Percentiles rank a stretch among this genome's conserved stretches.
Evolutionary conservation across 176 grass and related monocot genomes (phyloP).

Genomic region (Aegilops speltoides): DNA sequence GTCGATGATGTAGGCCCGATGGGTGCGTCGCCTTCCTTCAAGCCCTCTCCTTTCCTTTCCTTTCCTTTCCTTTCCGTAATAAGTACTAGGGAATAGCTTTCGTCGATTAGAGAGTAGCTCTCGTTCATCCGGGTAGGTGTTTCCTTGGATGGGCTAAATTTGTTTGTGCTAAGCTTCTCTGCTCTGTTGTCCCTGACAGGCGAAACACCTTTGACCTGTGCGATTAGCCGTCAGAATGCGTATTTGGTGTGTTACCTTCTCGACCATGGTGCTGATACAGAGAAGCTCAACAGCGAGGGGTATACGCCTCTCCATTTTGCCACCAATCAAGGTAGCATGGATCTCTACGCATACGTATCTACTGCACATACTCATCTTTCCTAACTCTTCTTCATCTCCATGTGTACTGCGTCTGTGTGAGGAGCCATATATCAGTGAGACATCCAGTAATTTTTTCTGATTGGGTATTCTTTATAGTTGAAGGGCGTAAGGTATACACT

Average conservation of each 20-base stretch:
- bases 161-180: background rate
- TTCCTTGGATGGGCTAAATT: background rate
- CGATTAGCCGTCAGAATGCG: background rate
- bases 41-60: background rate
- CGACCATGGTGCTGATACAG: conserved; percentile 30
- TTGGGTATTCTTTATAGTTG: background rate
- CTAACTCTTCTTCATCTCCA: background rate
- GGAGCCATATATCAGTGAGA: background rate
- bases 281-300: background rate
- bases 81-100: background rate
- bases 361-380: background rate
- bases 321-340: background rate
- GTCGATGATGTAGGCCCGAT: background rate
- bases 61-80: background rate
- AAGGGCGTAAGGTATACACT: background rate
- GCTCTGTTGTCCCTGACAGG: conserved; percentile 3
- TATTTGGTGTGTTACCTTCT: conserved; percentile 22
- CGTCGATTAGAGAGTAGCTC: background rate
- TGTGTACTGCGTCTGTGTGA: background rate
- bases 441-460: background rate
- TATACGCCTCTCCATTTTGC: conserved; percentile 30
- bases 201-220: conserved; percentile 19
- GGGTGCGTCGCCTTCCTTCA: background rate
- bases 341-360: background rate
- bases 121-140: background rate